Percentiles rank a stretch among this genome's conserved stretches.
phyloP scores from a whole-genome alignment of 495 filamentous ascomycete species.

The Thermothielavioides terrestris region DNA sequence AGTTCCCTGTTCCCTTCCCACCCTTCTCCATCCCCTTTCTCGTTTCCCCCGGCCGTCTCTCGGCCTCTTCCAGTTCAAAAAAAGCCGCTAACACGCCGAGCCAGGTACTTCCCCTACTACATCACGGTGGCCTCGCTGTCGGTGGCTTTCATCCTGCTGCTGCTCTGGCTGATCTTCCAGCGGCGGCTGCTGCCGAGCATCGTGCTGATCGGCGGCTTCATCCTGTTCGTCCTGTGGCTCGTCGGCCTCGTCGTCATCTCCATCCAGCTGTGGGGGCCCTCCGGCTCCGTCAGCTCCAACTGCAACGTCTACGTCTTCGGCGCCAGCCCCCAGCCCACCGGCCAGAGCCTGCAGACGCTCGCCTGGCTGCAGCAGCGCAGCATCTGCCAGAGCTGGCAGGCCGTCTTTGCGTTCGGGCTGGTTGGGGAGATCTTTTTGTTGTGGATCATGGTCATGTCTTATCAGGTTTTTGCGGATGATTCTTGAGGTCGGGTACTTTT shows the following conservation, averaged over 20 bases:
- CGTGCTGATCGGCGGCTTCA: slow-evolving; percentile 84
- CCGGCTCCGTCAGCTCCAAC: slow-evolving; percentile 64
- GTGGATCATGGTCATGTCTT: slow-evolving; percentile 92
- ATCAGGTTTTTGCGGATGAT: slow-evolving; percentile 62
- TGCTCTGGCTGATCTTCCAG: slow-evolving; percentile 65
- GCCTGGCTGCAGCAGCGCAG: slow-evolving; percentile 82
- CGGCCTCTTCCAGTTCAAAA: neutral
- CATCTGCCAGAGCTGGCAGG: slow-evolving; percentile 69
- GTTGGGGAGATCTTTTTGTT: slow-evolving; percentile 77
- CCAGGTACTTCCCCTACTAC: slow-evolving; percentile 91
- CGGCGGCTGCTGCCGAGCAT: slow-evolving; percentile 79
- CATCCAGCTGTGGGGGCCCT: slow-evolving; percentile 80
- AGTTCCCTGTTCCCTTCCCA: slow-evolving; percentile 19
- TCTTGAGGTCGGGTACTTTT: neutral
- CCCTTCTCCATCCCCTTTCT: neutral
- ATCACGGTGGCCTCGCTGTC: slow-evolving; percentile 61
- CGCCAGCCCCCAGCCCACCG: slow-evolving; percentile 40
- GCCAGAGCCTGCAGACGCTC: slow-evolving; percentile 61
- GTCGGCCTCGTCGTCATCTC: slow-evolving; percentile 84
- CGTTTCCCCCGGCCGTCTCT: neutral
- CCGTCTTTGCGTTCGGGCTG: slow-evolving; percentile 59
- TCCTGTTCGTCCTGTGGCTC: slow-evolving; percentile 87
- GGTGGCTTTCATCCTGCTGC: slow-evolving; percentile 62
- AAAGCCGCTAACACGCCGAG: neutral
- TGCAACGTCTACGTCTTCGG: slow-evolving; percentile 64